Base-by-base conservation (phyloP, 495 filamentous ascomycete genomes). In the Aspergillus indologenus region DNA sequence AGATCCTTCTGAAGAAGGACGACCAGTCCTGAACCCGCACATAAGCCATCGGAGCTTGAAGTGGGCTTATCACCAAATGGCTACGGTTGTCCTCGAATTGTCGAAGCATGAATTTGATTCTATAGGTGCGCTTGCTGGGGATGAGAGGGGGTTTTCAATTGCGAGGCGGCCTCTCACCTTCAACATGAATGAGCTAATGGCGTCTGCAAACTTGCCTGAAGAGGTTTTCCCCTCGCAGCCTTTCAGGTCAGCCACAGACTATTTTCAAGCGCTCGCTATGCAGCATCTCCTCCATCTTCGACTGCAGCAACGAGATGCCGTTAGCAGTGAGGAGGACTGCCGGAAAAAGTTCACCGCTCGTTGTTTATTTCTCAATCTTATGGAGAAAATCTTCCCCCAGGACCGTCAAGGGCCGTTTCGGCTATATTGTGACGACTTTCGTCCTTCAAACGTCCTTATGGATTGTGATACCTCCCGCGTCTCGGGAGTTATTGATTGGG, bases 171-270 rank as follows among this genome's bases (percentile, higher is more conserved):
- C 61, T 8, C 51, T 61, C 5, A 47, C 57, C 8, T 53, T 63
- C 0, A 69, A 69, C 22, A 69, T 69, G 65, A 68, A 54, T 47
- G 61, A 63, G 23, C 44, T 69, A 20, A 49, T 68, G 34, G 34
- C 12, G 34, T 40, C 34, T 29, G 34, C 34, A 15, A 40, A 40
- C 12, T 40, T 40, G 12, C 34, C 34, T 2, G 7, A 40, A 15
- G 7, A 11, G 2, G 7, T 8, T 15, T 40, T 14, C 12, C 34
- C 34, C 34, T 2, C 5, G 12, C 34, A 40, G 2, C 2, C 12
- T 2, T 40, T 40, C 34, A 14, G 34, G 34, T 40, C 34, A 15
- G 34, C 34, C 12, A 40, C 34, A 40, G 34, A 40, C 12, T 40
- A 40, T 14, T 40, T 40, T 11, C 5, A 14, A 15, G 12, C 12